Evolutionary conservation across 169 alveolate species (phyloP).

Genomic region (Cryptosporidium ryanae): DNA sequence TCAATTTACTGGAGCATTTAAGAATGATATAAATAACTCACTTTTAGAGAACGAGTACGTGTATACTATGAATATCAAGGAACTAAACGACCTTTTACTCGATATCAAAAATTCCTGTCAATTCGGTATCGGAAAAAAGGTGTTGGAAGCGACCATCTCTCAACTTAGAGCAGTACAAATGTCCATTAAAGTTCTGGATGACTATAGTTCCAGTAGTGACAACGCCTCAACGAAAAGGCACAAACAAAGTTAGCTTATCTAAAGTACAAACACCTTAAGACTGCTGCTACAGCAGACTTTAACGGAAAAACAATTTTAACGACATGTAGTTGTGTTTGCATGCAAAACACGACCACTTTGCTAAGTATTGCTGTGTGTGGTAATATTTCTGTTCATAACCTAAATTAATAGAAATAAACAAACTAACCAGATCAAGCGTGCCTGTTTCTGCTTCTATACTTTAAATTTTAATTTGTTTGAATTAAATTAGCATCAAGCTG

Average conservation of each 20-base stretch:
- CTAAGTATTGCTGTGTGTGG: too few relatives aligned
- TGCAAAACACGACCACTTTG: too few relatives aligned
- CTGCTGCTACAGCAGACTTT: background rate
- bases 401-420: too few relatives aligned
- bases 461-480: too few relatives aligned
- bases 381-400: too few relatives aligned
- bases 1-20: slow-evolving; percentile 88
- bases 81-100: slow-evolving; percentile 85
- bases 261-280: background rate
- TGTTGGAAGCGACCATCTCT: slow-evolving; percentile 59
- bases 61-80: slow-evolving; percentile 87
- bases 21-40: slow-evolving; percentile 84
- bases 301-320: too few relatives aligned
- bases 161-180: slow-evolving; percentile 25
- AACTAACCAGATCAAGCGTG: too few relatives aligned
- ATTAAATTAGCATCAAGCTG: too few relatives aligned
- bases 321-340: too few relatives aligned
- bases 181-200: slow-evolving; percentile 10
- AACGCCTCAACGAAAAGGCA: too few relatives aligned
- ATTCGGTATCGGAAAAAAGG: slow-evolving; percentile 87
- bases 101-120: slow-evolving; percentile 86
- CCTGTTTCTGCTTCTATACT: too few relatives aligned
- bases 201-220: too few relatives aligned
- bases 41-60: slow-evolving; percentile 87
- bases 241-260: background rate